Base-by-base conservation (phyloP, 768 basidiomycete genomes). In the Russula compacta region DNA sequence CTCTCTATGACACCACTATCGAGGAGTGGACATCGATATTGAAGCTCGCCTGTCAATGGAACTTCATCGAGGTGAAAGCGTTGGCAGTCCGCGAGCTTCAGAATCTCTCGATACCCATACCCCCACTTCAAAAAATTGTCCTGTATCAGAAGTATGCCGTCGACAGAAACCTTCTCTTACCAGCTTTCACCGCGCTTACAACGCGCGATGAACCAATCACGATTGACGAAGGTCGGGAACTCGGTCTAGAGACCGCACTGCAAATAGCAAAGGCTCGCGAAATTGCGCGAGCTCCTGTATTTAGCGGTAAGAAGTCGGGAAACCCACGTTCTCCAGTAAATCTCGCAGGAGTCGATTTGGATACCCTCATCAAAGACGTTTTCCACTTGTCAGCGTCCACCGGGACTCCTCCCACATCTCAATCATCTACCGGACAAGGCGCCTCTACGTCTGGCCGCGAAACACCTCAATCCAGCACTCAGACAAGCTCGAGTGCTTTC, bases 11-110 rank as follows among this genome's bases (percentile, higher is more conserved):
- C 17, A 79, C 81, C 3, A 69, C 69, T 0, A 69, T 79, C 0
- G 72, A 75, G 0, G 78, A 80, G 8, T 89, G 87, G 87, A 70
- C 72, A 0, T 72, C 71, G 0, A 80, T 89, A 44, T 70, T 89
- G 0, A 69, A 67, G 3, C 79, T 87, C 1, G 75, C 85, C 0
- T 72, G 80, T 12, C 66, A 71, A 5, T 89, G 86, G 86, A 29
- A 64, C 1, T 86, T 87, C 62, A 66, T 61, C 0, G 78, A 82
- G 48, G 77, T 86, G 4, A 78, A 73, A 40, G 66, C 59, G 52
- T 81, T 75, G 0, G 83, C 84, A 0, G 70, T 85, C 0, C 78
- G 81, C 0, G 81, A 86, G 51, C 73, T 87, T 0, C 79, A 73
- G 51, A 56, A 75, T 64, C 70, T 80, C 7, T 17, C 68, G 0